Evolutionary conservation across 106 monocot species (phyloP), one percentile per base, ranked within the genome.

Genomic region (Allium sativum): DNA sequence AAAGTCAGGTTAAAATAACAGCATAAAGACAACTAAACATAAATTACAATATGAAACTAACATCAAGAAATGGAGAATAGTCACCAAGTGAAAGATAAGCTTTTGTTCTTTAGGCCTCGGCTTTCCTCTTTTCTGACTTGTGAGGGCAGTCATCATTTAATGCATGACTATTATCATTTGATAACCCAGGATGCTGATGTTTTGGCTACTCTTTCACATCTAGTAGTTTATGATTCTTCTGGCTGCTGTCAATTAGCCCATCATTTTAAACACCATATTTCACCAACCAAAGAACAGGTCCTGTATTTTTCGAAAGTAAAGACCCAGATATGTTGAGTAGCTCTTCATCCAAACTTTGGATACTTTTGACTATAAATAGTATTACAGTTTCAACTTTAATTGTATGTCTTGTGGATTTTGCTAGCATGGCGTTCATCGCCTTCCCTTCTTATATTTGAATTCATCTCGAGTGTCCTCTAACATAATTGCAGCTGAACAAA

Each of bases 261-360:
- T 52, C 40, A 65, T 11, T 31, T 65, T 65, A 50, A 46, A 52
- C 8, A 14, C 51, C 12, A 22, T 65, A 40, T 65, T 65, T 65
- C 17, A 40, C 78, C 44, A 89, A 69, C 89, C 89, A 89, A 47
- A 50, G 55, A 18, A 89, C 65, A 52, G 78, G 84, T 54, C 89
- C 89, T 44, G 89, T 89, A 50, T 81, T 18, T 31, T 64, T 6
- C 10, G 76, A 70, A 46, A 69, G 51, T 31, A 89, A 69, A 14
- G 89, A 89, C 52, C 89, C 89, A 42, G 78, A 78, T 44, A 89
- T 70, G 48, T 89, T 84, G 40, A 89, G 73, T 61, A 84, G 65
- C 44, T 84, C 89, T 72, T 84, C 84, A 63, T 89, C 89, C 62
- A 89, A 73, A 61, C 89, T 89, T 47, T n/a, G n/a, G n/a, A n/a